phyloP scores from a whole-genome alignment of 345 rosid species.

The Citrus reticulata region DNA sequence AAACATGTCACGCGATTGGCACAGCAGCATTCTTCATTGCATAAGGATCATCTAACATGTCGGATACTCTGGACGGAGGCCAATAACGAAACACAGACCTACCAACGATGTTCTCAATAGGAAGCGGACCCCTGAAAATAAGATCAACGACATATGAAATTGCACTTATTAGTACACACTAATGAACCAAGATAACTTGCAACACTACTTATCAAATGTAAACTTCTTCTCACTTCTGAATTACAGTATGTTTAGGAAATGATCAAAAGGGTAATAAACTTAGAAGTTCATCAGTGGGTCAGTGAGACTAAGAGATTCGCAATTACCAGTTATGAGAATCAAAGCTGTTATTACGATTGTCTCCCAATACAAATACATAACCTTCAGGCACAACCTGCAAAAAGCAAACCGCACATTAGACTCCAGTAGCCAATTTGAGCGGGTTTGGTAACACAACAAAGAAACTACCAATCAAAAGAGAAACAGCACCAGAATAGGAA shows the following conservation, averaged over 20 bases:
- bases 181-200: background rate
- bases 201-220: background rate
- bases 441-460: background rate
- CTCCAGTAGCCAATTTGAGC: background rate
- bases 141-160: background rate
- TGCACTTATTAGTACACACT: background rate
- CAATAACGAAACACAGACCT: slow-evolving; percentile 75
- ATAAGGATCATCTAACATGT: slow-evolving; percentile 37
- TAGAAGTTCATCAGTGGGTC: background rate
- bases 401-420: background rate
- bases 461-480: background rate
- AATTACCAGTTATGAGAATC: slow-evolving; percentile 90
- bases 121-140: slow-evolving; percentile 80
- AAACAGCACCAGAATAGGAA: background rate
- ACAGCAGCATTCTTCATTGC: slow-evolving; percentile 25
- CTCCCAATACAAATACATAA: slow-evolving; percentile 87
- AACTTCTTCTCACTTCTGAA: background rate
- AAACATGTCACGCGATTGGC: slow-evolving; percentile 42
- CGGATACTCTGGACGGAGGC: slow-evolving; percentile 75
- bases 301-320: background rate
- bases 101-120: slow-evolving; percentile 55
- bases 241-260: background rate
- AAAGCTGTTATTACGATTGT: slow-evolving; percentile 86
- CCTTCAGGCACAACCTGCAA: slow-evolving; percentile 82
- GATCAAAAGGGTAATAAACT: background rate